Conservation (phyloP, 108 stramenopile species). For the Conticribra guillardii region DNA sequence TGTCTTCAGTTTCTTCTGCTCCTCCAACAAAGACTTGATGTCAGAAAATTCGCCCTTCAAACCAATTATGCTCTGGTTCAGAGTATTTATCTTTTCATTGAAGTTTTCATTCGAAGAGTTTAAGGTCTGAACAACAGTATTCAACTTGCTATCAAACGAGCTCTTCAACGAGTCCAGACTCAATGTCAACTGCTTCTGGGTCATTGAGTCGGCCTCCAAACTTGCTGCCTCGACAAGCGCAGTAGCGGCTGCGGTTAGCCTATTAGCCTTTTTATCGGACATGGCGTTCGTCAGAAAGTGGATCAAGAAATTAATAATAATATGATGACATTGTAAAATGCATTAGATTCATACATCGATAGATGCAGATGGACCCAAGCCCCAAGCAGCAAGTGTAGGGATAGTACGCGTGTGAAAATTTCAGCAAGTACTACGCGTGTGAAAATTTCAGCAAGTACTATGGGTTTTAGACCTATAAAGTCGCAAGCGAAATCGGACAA, state of each 20-base stretch:
- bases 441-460: too few species aligned
- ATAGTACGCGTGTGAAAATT: too few species aligned
- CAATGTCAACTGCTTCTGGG: conserved; percentile 15
- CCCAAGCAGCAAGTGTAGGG: too few species aligned
- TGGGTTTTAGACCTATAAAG: too few species aligned
- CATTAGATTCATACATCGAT: too few species aligned
- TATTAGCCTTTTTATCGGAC: too few species aligned
- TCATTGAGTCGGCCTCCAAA: conserved; percentile 18
- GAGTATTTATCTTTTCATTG: conserved; percentile 25
- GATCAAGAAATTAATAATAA: too few species aligned
- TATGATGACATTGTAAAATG: too few species aligned
- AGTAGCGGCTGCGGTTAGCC: conserved; percentile 12
- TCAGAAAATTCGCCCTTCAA: conserved; percentile 6
- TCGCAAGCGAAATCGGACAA: too few species aligned
- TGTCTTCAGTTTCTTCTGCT: conserved; percentile 13
- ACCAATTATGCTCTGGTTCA: conserved; percentile 15
- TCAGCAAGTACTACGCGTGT: too few species aligned
- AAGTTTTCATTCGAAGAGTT: conserved; percentile 26
- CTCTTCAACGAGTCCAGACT: conserved; percentile 24
- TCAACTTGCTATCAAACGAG: conserved; percentile 19
- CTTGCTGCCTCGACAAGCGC: conserved; percentile 28
- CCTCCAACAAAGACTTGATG: conserved; percentile 7
- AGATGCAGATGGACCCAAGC: too few species aligned
- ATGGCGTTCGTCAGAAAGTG: too few species aligned
- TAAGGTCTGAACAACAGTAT: conserved; percentile 25